A percentile compares a stretch with the other conserved stretches of the same genome.
These are phyloP conservation scores for Pichia kluyveri DNA, from an alignment of 805 yeast species.

Conservation along the genomic window DNA sequence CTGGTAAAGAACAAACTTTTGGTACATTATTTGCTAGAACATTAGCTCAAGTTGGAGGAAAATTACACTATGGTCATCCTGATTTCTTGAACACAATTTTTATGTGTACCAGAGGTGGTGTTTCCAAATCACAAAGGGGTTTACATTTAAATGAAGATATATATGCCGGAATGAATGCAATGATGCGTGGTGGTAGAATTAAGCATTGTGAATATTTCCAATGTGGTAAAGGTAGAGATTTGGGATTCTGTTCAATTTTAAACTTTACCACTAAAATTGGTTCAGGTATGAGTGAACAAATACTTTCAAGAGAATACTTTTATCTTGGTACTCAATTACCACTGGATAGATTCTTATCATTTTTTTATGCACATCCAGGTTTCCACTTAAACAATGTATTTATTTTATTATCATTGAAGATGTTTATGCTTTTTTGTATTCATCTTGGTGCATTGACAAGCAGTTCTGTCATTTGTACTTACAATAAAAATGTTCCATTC, in stretches of 20 bases:
- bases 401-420: slow-evolving; percentile 58
- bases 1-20: slow-evolving; percentile 83
- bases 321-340: slow-evolving; percentile 72
- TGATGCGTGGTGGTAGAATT: slow-evolving; percentile 73
- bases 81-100: slow-evolving; percentile 68
- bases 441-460: slow-evolving; percentile 58
- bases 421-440: slow-evolving; percentile 48
- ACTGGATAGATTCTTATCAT: slow-evolving; percentile 67
- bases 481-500: slow-evolving; percentile 47
- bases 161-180: slow-evolving; percentile 78
- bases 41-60: slow-evolving; percentile 73
- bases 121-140: slow-evolving; percentile 78
- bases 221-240: slow-evolving; percentile 82
- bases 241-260: slow-evolving; percentile 75
- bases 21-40: slow-evolving; percentile 81
- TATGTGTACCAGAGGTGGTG: slow-evolving; percentile 83
- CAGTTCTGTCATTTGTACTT: slow-evolving; percentile 53
- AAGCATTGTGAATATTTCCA: slow-evolving; percentile 78
- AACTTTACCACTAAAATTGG: slow-evolving; percentile 81
- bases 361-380: slow-evolving; percentile 82
- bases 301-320: slow-evolving; percentile 74
- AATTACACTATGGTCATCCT: slow-evolving; percentile 82
- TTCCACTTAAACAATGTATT: slow-evolving; percentile 74
- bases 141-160: slow-evolving; percentile 79
- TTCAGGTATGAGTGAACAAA: slow-evolving; percentile 87